Percentiles rank a stretch among this genome's conserved stretches.
These are phyloP conservation scores for Sporothrix pallida DNA, from an alignment of 2,329 filamentous ascomycete genomes.

Conservation along the genomic window DNA sequence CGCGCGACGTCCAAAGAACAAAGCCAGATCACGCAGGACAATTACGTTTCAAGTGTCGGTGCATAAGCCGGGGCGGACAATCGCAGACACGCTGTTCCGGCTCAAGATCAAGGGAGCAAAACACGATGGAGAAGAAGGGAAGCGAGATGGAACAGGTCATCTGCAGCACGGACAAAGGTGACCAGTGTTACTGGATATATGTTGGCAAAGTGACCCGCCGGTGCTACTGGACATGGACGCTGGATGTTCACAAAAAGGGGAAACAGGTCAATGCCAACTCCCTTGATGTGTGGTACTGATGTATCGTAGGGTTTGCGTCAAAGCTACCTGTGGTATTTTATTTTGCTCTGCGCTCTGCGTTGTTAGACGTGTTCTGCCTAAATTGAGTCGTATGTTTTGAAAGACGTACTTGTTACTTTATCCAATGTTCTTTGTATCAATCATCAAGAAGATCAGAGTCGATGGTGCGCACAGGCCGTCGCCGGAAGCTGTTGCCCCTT, in stretches of 20 bases:
- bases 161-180: neutral
- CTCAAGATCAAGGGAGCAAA: neutral
- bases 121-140: constrained; percentile 11
- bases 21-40: neutral
- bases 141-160: constrained; percentile 3
- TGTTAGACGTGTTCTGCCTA: constrained; percentile 6
- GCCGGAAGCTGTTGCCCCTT: constrained; percentile 29
- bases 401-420: too few relatives aligned
- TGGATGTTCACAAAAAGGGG: constrained; percentile 8
- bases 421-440: constrained; percentile 3
- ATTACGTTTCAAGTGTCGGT: neutral
- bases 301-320: constrained; percentile 20
- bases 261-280: constrained; percentile 21
- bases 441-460: constrained; percentile 23
- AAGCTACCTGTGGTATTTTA: constrained; percentile 15
- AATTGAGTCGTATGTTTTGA: neutral
- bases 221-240: constrained; percentile 15
- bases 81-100: neutral
- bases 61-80: neutral
- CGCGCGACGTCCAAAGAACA: constrained; percentile 1
- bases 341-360: too few relatives aligned
- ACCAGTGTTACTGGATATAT: constrained; percentile 13
- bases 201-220: neutral
- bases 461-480: constrained; percentile 20
- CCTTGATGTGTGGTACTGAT: constrained; percentile 20